These are phyloP conservation scores for Globisporangium paroecandrum DNA, from an alignment of 352 stramenopile genomes.

Conservation along the genomic window DNA sequence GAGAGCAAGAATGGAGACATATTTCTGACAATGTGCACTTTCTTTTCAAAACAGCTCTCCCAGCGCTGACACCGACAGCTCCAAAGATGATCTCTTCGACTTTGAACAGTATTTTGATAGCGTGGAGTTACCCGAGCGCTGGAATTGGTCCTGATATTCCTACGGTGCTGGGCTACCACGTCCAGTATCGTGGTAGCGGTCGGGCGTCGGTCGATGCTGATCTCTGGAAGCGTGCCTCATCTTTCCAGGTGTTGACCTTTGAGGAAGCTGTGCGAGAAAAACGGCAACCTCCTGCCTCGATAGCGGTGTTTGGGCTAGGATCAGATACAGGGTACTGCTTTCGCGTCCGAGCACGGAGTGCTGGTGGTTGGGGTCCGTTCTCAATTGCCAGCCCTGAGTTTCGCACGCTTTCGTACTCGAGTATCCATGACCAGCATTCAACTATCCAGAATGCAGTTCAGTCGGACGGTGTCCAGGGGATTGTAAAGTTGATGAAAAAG, in stretches of 20 bases:
- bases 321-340: slow-evolving; percentile 57
- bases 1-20: too few species aligned
- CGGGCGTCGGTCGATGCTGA: slow-evolving; percentile 28
- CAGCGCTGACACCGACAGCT: slow-evolving; percentile 25
- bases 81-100: slow-evolving; percentile 36
- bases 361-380: slow-evolving; percentile 64
- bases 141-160: slow-evolving; percentile 28
- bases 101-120: slow-evolving; percentile 43
- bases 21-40: neutral
- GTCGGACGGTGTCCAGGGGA: slow-evolving; percentile 17
- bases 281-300: slow-evolving; percentile 21
- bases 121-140: slow-evolving; percentile 26
- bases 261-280: slow-evolving; percentile 40
- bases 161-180: slow-evolving; percentile 55
- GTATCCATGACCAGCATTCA: slow-evolving; percentile 30
- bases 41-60: slow-evolving; percentile 22
- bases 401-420: slow-evolving; percentile 36
- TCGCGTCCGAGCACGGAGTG: slow-evolving; percentile 48
- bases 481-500: slow-evolving; percentile 45
- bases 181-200: slow-evolving; percentile 47
- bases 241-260: slow-evolving; percentile 52
- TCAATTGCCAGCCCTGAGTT: slow-evolving; percentile 33
- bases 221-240: slow-evolving; percentile 48
- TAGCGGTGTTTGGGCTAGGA: slow-evolving; percentile 35
- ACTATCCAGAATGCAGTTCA: slow-evolving; percentile 24